Evolutionary conservation across 495 filamentous ascomycete species (phyloP).

Genomic region (Hypomontagnella monticulosa): DNA sequence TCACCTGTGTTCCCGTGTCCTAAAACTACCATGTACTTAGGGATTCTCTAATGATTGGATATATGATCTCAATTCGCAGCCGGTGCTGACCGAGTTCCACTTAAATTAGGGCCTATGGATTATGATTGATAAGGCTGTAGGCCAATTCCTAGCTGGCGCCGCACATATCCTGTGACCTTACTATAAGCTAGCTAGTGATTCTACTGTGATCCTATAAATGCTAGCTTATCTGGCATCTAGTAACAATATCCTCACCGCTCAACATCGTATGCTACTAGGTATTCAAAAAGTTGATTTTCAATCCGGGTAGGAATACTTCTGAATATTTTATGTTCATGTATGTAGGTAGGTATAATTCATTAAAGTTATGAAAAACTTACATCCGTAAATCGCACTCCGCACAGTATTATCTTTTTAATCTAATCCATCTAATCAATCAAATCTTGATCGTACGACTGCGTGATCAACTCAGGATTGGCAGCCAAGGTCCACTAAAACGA

Average conservation of each 20-base stretch:
- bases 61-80: conserved; percentile 27
- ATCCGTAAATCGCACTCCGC: not conserved
- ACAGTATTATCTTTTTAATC: conserved; percentile 41
- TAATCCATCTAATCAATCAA: conserved; percentile 45
- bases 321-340: too few relatives aligned
- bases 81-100: conserved; percentile 31
- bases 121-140: conserved; percentile 25
- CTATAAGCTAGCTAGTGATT: too few relatives aligned
- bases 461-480: conserved; percentile 20
- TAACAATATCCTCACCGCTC: too few relatives aligned
- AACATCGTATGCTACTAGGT: too few relatives aligned
- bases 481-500: conserved; percentile 25
- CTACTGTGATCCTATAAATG: too few relatives aligned
- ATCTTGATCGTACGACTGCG: conserved; percentile 39
- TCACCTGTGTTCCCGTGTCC: not conserved
- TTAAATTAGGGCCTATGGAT: not conserved
- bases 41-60: not conserved
- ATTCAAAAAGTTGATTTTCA: too few relatives aligned
- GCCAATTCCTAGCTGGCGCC: not conserved
- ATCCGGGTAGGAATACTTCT: too few relatives aligned
- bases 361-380: too few relatives aligned
- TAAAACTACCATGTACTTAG: too few relatives aligned
- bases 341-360: too few relatives aligned
- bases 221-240: too few relatives aligned
- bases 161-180: too few relatives aligned